A percentile compares a stretch with the other conserved stretches of the same genome.
These are phyloP conservation scores for Dioszegia crocea DNA, from an alignment of 768 basidiomycete species.

Conservation along the genomic window DNA sequence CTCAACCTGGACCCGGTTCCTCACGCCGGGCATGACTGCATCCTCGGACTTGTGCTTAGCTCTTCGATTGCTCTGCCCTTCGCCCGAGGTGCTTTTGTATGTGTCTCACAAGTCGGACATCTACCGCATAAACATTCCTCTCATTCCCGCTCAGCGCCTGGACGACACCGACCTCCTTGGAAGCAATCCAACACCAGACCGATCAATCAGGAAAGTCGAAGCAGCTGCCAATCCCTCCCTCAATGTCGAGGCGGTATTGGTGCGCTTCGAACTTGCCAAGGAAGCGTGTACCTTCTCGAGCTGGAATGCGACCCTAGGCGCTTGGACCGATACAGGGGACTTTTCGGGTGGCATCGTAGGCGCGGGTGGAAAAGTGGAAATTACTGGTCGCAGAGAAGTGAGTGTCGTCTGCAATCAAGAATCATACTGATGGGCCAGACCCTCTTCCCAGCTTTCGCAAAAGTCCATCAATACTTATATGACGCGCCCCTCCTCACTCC, in stretches of 20 bases:
- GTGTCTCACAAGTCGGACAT: slow-evolving; percentile 25
- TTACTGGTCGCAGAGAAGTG: slow-evolving; percentile 34
- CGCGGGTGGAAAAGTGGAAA: slow-evolving; percentile 27
- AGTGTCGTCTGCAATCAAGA: neutral
- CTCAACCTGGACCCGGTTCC: slow-evolving; percentile 34
- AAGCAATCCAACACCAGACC: neutral
- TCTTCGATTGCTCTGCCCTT: slow-evolving; percentile 5
- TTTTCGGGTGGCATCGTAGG: slow-evolving; percentile 31
- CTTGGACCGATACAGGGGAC: slow-evolving; percentile 25
- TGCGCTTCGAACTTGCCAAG: slow-evolving; percentile 21
- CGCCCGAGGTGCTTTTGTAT: slow-evolving; percentile 19
- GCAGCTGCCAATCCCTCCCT: slow-evolving; percentile 14
- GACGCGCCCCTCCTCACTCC: slow-evolving; percentile 6
- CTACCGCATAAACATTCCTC: slow-evolving; percentile 30
- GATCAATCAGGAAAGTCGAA: neutral
- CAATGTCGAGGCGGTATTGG: slow-evolving; percentile 23
- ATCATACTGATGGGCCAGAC: slow-evolving; percentile 9
- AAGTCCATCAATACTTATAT: slow-evolving; percentile 16
- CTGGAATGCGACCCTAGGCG: slow-evolving; percentile 14
- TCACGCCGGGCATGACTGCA: slow-evolving; percentile 23
- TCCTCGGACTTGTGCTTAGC: slow-evolving; percentile 32
- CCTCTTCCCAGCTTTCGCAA: slow-evolving; percentile 22
- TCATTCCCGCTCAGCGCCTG: neutral
- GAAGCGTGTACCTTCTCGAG: slow-evolving; percentile 14
- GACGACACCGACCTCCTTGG: neutral